These are phyloP conservation scores for Kodamaea fukazawae DNA, from an alignment of 805 yeast genomes.

Conservation along the genomic window DNA sequence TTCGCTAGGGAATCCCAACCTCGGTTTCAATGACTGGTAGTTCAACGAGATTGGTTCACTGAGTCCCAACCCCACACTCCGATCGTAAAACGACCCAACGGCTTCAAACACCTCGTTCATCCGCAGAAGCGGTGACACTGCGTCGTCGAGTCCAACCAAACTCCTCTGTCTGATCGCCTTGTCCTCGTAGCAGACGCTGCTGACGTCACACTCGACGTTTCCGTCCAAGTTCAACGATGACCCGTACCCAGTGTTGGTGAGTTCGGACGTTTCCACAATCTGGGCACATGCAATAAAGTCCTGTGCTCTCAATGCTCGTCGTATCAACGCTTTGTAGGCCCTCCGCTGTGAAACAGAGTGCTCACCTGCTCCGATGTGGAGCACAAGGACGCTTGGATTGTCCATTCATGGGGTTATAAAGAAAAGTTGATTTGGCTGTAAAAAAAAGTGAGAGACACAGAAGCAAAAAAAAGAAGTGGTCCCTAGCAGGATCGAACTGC, in stretches of 20 bases:
- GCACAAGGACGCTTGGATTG: constrained; percentile 15
- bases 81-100: constrained; percentile 16
- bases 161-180: constrained; percentile 7
- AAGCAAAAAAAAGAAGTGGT: constrained; percentile 15
- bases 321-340: constrained; percentile 28
- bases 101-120: constrained; percentile 21
- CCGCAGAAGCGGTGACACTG: constrained; percentile 29
- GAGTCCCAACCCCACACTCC: constrained; percentile 11
- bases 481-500: constrained; percentile 46
- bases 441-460: too few relatives aligned
- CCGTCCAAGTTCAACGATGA: constrained; percentile 42
- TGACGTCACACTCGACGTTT: constrained; percentile 45
- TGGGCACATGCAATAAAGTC: constrained; percentile 16
- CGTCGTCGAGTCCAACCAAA: constrained; percentile 11
- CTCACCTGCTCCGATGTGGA: constrained; percentile 55
- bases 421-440: too few relatives aligned
- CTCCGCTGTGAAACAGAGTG: constrained; percentile 25
- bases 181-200: constrained; percentile 22
- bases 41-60: constrained; percentile 30
- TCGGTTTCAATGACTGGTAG: constrained; percentile 3
- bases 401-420: neutral
- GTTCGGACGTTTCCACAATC: constrained; percentile 33
- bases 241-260: constrained; percentile 52
- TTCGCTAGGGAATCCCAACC: neutral
- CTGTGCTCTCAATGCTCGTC: constrained; percentile 19